Evolutionary conservation across 2,329 filamentous ascomycete genomes (phyloP).

Genomic region (Verticillium dahliae): DNA sequence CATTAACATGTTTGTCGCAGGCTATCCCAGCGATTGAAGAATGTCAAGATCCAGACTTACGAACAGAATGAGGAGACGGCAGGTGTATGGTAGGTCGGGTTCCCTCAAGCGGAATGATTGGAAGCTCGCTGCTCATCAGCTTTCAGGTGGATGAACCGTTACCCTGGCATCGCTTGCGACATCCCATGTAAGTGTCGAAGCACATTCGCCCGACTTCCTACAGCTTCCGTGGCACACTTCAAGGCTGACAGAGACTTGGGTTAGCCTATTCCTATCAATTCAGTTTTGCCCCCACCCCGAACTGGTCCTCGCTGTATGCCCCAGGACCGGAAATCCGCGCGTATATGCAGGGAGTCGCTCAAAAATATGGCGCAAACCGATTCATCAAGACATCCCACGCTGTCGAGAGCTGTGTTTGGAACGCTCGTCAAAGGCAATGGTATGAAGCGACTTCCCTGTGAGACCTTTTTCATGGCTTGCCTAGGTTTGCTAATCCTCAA

Average conservation of each 20-base stretch:
- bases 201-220: background rate
- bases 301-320: conserved; percentile 2
- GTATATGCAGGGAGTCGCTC: conserved; percentile 3
- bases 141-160: background rate
- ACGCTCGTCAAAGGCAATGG: background rate
- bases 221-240: no score
- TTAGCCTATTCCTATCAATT: conserved; percentile 1
- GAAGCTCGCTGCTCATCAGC: background rate
- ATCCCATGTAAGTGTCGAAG: background rate
- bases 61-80: background rate
- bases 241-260: background rate
- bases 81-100: background rate
- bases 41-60: background rate
- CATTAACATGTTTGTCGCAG: no score
- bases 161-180: background rate
- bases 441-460: background rate
- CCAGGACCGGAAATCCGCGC: conserved; percentile 2
- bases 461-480: background rate
- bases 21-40: background rate
- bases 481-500: background rate
- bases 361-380: conserved; percentile 1
- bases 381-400: conserved; percentile 2
- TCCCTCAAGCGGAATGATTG: no score
- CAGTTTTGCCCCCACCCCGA: conserved; percentile 1
- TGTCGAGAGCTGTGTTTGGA: background rate